phyloP scores from a whole-genome alignment of 2,329 filamentous ascomycete species.

The Daldinia sp. region DNA sequence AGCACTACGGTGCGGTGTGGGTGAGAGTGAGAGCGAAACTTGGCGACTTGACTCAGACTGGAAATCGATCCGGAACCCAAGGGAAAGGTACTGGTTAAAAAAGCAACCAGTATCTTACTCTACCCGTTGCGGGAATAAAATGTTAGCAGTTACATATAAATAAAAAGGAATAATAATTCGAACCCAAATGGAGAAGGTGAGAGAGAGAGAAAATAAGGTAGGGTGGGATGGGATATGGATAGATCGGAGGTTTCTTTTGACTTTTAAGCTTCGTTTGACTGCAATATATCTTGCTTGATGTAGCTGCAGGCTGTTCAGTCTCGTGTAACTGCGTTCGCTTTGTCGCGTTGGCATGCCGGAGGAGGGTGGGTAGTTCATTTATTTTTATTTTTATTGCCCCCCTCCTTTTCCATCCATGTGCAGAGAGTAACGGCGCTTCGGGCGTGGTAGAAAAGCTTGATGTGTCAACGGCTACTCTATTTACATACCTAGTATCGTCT shows the following conservation, averaged over 20 bases:
- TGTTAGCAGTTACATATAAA: conserved; percentile 8
- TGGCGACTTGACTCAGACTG: conserved; percentile 38
- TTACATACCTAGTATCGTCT: conserved; percentile 3
- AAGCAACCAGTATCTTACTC: conserved; percentile 29
- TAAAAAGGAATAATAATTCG: conserved; percentile 10
- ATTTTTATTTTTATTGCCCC: conserved; percentile 25
- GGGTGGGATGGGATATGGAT: conserved; percentile 21
- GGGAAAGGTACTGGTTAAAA: conserved; percentile 42
- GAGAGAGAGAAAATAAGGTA: conserved; percentile 25
- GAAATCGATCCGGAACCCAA: conserved; percentile 39
- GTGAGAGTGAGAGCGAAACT: conserved; percentile 24
- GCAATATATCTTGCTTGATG: conserved; percentile 44
- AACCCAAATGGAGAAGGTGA: conserved; percentile 38
- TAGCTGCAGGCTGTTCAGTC: conserved; percentile 38
- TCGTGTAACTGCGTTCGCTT: conserved; percentile 34
- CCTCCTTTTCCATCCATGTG: neutral
- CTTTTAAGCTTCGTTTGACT: conserved; percentile 44
- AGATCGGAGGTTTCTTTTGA: conserved; percentile 44
- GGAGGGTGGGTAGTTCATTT: conserved; percentile 36
- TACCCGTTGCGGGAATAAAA: conserved; percentile 35
- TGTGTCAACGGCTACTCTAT: conserved; percentile 22
- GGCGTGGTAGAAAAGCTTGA: conserved; percentile 39
- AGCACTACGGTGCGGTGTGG: conserved; percentile 9
- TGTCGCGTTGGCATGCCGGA: conserved; percentile 26
- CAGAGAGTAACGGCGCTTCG: conserved; percentile 31